Conservation (phyloP, 2,329 filamentous ascomycete genomes). For the Botrytis byssoidea region DNA sequence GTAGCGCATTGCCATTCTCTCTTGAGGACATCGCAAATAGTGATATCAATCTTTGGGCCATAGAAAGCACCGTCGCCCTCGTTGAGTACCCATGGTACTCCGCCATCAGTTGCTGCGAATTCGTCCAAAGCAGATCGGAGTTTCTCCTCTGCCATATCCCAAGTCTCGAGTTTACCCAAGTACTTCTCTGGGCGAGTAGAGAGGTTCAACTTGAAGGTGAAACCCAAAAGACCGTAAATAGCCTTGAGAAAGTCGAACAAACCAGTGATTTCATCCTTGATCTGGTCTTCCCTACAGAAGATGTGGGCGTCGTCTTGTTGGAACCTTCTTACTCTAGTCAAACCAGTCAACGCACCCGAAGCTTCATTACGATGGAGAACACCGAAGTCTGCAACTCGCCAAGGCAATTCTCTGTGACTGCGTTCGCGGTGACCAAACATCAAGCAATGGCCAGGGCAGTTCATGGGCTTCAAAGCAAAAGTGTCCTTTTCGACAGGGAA, state of each 20-base stretch:
- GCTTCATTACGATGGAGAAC: conserved; percentile 94
- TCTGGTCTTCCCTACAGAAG: conserved; percentile 84
- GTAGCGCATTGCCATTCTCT: conserved; percentile 89
- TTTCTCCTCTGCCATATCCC: conserved; percentile 83
- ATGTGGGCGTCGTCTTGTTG: conserved; percentile 97
- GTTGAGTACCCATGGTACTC: conserved; percentile 82
- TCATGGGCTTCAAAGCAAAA: conserved; percentile 94
- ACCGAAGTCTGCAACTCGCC: conserved; percentile 93
- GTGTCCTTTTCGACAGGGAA: conserved; percentile 79
- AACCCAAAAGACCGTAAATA: conserved; percentile 80
- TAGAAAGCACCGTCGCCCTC: conserved; percentile 97
- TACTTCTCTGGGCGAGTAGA: conserved; percentile 88
- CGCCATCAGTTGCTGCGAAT: conserved; percentile 59
- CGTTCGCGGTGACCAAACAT: conserved; percentile 81
- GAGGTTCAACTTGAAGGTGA: conserved; percentile 90
- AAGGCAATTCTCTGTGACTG: conserved; percentile 86
- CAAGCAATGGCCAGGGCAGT: conserved; percentile 91
- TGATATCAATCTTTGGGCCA: conserved; percentile 97
- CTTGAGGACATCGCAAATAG: conserved; percentile 81
- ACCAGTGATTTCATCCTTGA: conserved; percentile 69
- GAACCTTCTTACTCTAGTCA: conserved; percentile 91
- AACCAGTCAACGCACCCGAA: conserved; percentile 83
- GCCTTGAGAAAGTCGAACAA: conserved; percentile 83
- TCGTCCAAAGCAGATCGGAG: conserved; percentile 75
- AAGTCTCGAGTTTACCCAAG: conserved; percentile 81